phyloP scores from a whole-genome alignment of 352 stramenopile species.

The Globisporangium splendens region DNA sequence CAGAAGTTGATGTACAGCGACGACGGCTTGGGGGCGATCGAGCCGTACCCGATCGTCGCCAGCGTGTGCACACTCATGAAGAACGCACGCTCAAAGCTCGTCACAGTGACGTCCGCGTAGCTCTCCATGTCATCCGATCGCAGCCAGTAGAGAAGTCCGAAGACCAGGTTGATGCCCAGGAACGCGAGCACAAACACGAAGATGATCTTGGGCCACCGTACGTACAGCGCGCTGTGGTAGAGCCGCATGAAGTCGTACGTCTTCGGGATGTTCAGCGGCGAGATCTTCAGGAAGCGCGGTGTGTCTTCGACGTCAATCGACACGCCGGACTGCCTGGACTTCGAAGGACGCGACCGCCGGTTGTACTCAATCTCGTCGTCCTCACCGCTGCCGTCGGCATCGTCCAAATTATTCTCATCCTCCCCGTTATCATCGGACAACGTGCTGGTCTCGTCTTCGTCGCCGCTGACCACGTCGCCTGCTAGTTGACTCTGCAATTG shows the following conservation, averaged over 20 bases:
- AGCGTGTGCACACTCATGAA: slow-evolving; percentile 85
- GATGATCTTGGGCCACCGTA: slow-evolving; percentile 69
- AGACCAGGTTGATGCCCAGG: slow-evolving; percentile 56
- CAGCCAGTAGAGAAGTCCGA: slow-evolving; percentile 64
- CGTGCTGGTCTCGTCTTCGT: slow-evolving; percentile 26
- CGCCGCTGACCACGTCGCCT: slow-evolving; percentile 16
- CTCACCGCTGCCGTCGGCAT: slow-evolving; percentile 13
- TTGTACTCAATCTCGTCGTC: slow-evolving; percentile 16
- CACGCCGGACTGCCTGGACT: slow-evolving; percentile 24
- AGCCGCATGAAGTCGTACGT: slow-evolving; percentile 79
- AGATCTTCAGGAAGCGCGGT: slow-evolving; percentile 69
- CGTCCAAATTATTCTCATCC: no score
- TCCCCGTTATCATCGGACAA: slow-evolving; percentile 7
- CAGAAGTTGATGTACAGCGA: slow-evolving; percentile 75
- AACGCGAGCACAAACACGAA: slow-evolving; percentile 71
- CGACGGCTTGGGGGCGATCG: slow-evolving; percentile 42
- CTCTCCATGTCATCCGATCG: slow-evolving; percentile 26
- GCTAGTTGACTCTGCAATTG: slow-evolving; percentile 44
- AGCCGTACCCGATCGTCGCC: slow-evolving; percentile 79
- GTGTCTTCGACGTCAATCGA: slow-evolving; percentile 81
- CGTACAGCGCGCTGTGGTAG: slow-evolving; percentile 74
- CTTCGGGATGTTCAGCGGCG: slow-evolving; percentile 72
- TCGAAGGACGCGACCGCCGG: background rate
- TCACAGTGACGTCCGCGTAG: slow-evolving; percentile 48
- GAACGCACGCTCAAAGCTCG: slow-evolving; percentile 63